Conservation (phyloP, 2,329 filamentous ascomycete species). For the Alternaria sp. region DNA sequence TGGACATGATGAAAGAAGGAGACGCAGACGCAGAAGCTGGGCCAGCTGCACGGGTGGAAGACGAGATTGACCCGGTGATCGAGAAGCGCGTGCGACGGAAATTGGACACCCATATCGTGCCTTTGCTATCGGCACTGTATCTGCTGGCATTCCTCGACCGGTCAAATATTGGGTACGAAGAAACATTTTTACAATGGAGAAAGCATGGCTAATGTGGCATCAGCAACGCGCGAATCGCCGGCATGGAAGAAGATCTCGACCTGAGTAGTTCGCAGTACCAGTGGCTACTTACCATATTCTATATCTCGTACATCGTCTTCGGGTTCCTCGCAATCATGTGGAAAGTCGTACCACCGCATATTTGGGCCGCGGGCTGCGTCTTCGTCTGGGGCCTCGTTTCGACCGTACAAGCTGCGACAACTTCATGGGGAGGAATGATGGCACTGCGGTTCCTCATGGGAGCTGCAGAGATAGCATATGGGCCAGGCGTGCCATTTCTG, state of each 20-base stretch:
- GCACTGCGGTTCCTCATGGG: constrained; percentile 47
- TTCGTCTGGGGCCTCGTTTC: constrained; percentile 46
- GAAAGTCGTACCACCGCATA: constrained; percentile 46
- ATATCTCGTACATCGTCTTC: constrained; percentile 49
- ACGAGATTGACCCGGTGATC: constrained; percentile 23
- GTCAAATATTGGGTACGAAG: constrained; percentile 46
- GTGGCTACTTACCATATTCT: constrained; percentile 49
- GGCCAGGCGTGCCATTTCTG: constrained; percentile 57
- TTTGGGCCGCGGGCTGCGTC: constrained; percentile 45
- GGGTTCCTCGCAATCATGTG: constrained; percentile 47
- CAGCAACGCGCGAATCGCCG: constrained; percentile 51
- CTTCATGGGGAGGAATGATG: constrained; percentile 44
- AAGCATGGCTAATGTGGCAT: background rate
- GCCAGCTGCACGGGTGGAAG: background rate
- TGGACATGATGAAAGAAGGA: background rate
- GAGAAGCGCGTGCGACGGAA: constrained; percentile 39
- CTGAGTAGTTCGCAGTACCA: constrained; percentile 37
- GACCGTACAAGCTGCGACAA: constrained; percentile 38
- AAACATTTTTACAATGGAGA: background rate
- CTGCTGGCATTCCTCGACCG: constrained; percentile 47
- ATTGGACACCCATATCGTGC: constrained; percentile 40
- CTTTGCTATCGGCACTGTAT: constrained; percentile 43
- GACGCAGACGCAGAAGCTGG: constrained; percentile 11
- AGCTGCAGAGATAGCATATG: constrained; percentile 53
- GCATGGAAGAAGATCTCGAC: constrained; percentile 45